Conservation (phyloP, 129 eudicot species). For the Saposhnikovia divaricata region DNA sequence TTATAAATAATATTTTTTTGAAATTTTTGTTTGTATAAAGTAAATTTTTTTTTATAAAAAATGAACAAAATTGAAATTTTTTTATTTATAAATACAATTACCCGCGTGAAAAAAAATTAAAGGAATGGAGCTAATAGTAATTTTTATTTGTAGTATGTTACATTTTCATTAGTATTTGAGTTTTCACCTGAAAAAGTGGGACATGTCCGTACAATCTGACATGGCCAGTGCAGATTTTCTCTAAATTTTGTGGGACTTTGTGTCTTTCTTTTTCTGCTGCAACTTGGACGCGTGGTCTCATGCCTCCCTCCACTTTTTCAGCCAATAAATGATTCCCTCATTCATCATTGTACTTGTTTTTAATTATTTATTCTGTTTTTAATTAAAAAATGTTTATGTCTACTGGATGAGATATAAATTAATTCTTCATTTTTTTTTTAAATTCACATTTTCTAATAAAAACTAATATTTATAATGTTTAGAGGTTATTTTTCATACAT, state of each 20-base stretch:
- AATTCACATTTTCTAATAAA: too few species aligned
- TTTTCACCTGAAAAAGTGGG: not conserved
- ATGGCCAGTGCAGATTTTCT: not conserved
- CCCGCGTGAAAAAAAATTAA: too few species aligned
- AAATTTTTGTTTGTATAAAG: too few species aligned
- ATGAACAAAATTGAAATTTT: too few species aligned
- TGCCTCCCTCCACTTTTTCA: not conserved
- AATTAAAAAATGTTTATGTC: not conserved
- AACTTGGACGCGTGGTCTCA: not conserved
- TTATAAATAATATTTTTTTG: too few species aligned
- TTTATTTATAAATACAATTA: too few species aligned
- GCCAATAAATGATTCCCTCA: not conserved
- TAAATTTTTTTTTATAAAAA: too few species aligned
- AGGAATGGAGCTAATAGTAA: too few species aligned
- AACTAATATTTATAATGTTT: too few species aligned
- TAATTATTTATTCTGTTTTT: not conserved
- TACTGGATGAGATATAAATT: not conserved
- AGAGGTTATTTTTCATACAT: not conserved
- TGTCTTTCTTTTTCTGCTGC: not conserved
- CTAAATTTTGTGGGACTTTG: not conserved
- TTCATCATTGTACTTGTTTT: not conserved
- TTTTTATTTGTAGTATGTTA: too few species aligned
- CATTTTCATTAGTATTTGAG: not conserved
- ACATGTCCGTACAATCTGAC: constrained; percentile 4
- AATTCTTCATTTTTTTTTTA: too few species aligned